Evolutionary conservation across 257 asterid genomes (phyloP).

Genomic region (Fraxinus anomala): DNA sequence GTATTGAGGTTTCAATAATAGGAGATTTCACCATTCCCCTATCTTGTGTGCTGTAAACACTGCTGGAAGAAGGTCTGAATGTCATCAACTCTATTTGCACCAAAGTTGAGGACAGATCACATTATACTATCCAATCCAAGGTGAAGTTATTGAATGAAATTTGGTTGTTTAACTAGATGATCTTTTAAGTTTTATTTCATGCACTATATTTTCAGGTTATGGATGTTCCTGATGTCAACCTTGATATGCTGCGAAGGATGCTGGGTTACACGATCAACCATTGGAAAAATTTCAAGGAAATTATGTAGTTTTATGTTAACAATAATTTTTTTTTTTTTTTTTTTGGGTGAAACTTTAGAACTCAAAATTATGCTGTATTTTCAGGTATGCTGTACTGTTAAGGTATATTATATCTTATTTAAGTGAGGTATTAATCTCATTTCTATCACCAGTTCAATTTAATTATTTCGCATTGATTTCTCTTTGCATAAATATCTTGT

Average conservation of each 20-base stretch:
- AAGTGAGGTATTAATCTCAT: background rate
- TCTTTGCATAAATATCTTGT: too few relatives aligned
- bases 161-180: background rate
- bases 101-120: conserved; percentile 29
- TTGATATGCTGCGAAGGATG: conserved; percentile 21
- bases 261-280: background rate
- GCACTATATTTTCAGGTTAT: background rate
- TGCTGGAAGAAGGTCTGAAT: conserved; percentile 43
- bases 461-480: too few relatives aligned
- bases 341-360: too few relatives aligned
- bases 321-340: too few relatives aligned
- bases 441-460: background rate
- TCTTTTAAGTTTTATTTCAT: background rate
- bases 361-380: too few relatives aligned
- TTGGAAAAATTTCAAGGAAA: background rate
- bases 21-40: conserved; percentile 34
- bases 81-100: conserved; percentile 40
- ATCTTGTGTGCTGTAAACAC: conserved; percentile 38
- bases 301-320: background rate
- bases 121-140: conserved; percentile 49
- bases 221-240: conserved; percentile 10
- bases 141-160: conserved; percentile 11
- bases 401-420: too few relatives aligned
- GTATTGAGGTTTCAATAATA: conserved; percentile 45
- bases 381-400: background rate